These are phyloP conservation scores for Penicillium silybi DNA, from an alignment of 495 filamentous ascomycete species.

Conservation along the genomic window DNA sequence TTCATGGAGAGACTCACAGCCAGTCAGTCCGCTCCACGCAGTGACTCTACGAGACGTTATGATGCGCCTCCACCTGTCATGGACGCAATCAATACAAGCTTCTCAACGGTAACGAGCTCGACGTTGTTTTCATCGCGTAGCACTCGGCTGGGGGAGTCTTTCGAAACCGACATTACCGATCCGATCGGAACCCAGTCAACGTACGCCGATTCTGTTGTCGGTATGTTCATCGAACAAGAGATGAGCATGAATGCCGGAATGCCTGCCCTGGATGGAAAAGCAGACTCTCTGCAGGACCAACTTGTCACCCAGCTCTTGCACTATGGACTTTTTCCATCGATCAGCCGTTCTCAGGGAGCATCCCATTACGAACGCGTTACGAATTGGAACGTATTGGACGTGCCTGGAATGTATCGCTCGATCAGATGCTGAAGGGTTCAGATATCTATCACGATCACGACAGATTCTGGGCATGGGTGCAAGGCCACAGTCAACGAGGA, in stretches of 20 bases:
- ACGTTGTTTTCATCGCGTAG: slow-evolving; percentile 16
- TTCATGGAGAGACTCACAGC: slow-evolving; percentile 23
- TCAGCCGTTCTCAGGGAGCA: slow-evolving; percentile 21
- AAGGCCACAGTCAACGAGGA: slow-evolving; percentile 25
- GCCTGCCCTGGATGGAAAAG: not conserved
- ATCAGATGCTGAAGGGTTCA: slow-evolving; percentile 27
- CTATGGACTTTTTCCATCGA: slow-evolving; percentile 30
- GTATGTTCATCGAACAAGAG: not conserved
- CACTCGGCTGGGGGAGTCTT: slow-evolving; percentile 19
- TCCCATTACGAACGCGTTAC: slow-evolving; percentile 42
- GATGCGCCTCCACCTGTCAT: not conserved
- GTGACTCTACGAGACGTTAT: not conserved
- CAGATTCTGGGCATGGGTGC: slow-evolving; percentile 40
- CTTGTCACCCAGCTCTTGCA: slow-evolving; percentile 27
- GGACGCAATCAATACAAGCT: slow-evolving; percentile 26
- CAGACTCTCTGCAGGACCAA: slow-evolving; percentile 14
- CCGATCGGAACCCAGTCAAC: slow-evolving; percentile 24
- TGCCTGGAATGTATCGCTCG: slow-evolving; percentile 32
- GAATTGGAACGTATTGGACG: slow-evolving; percentile 40
- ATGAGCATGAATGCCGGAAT: not conserved
- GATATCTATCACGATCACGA: slow-evolving; percentile 28
- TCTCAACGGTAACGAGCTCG: slow-evolving; percentile 22
- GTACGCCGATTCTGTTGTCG: slow-evolving; percentile 33
- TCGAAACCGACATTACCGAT: slow-evolving; percentile 32
- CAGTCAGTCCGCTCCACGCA: slow-evolving; percentile 7